phyloP scores from a whole-genome alignment of 1,284 basidiomycete genomes.

The Papiliotrema flavescens region DNA sequence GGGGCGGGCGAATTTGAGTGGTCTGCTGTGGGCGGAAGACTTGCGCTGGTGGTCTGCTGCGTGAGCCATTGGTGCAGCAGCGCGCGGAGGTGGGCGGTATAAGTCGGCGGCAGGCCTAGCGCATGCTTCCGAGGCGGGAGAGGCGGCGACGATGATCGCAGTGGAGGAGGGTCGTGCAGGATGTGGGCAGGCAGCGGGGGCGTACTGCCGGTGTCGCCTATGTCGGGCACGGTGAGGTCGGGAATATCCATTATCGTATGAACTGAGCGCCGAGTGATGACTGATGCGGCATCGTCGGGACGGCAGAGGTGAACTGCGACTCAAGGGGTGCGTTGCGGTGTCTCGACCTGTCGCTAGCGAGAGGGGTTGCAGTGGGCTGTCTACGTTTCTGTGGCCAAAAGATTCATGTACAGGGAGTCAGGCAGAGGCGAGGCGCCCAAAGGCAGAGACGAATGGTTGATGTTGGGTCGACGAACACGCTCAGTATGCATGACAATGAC shows the following conservation, averaged over 20 bases:
- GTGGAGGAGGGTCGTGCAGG: neutral
- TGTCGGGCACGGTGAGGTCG: neutral
- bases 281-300: neutral
- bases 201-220: neutral
- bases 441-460: no score
- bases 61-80: conserved; percentile 33
- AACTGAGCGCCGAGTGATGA: neutral
- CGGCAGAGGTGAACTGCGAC: neutral
- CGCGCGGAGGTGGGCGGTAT: conserved; percentile 22
- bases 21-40: conserved; percentile 4
- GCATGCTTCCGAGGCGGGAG: conserved; percentile 26
- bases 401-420: no score
- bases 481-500: no score
- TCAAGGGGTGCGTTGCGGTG: no score
- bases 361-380: no score
- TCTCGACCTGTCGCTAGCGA: no score
- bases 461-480: no score
- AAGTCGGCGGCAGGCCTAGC: conserved; percentile 26
- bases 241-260: neutral
- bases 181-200: neutral
- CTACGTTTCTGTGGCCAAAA: no score
- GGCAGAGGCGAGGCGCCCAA: no score
- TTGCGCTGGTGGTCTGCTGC: conserved; percentile 15
- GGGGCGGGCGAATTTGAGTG: conserved; percentile 1
- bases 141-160: conserved; percentile 18